These are phyloP conservation scores for Shiraia sp. DNA, from an alignment of 2,329 filamentous ascomycete genomes.

Conservation along the genomic window DNA sequence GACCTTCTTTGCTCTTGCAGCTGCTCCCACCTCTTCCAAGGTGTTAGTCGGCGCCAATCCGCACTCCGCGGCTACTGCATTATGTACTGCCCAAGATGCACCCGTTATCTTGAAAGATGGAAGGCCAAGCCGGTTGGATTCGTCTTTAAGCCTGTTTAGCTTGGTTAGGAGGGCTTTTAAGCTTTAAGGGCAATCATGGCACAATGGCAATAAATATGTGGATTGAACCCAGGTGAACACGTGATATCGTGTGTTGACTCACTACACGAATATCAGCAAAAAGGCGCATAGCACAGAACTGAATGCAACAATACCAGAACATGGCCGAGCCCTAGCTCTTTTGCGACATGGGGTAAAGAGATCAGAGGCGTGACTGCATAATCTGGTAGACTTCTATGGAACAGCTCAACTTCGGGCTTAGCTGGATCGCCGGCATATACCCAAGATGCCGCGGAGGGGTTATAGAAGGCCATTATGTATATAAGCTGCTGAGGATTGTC, in stretches of 20 bases:
- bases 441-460: conserved; percentile 30
- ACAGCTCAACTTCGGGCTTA: conserved; percentile 40
- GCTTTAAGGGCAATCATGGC: too few relatives aligned
- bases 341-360: conserved; percentile 58
- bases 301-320: conserved; percentile 48
- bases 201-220: too few relatives aligned
- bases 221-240: too few relatives aligned
- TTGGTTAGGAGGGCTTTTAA: too few relatives aligned
- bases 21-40: conserved; percentile 50
- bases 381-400: conserved; percentile 62
- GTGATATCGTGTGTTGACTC: too few relatives aligned
- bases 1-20: conserved; percentile 15
- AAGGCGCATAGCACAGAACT: too few relatives aligned
- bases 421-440: conserved; percentile 12
- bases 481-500: neutral
- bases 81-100: conserved; percentile 72
- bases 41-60: conserved; percentile 48
- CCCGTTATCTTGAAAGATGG: conserved; percentile 82
- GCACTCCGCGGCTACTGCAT: conserved; percentile 56
- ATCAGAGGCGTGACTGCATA: conserved; percentile 62
- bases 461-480: conserved; percentile 27
- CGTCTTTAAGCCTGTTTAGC: conserved; percentile 63
- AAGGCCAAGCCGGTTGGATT: conserved; percentile 68
- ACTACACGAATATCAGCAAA: too few relatives aligned
- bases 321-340: conserved; percentile 55